Evolutionary conservation across 495 filamentous ascomycete genomes (phyloP).

Genomic region (Penicillium flavigenum): DNA sequence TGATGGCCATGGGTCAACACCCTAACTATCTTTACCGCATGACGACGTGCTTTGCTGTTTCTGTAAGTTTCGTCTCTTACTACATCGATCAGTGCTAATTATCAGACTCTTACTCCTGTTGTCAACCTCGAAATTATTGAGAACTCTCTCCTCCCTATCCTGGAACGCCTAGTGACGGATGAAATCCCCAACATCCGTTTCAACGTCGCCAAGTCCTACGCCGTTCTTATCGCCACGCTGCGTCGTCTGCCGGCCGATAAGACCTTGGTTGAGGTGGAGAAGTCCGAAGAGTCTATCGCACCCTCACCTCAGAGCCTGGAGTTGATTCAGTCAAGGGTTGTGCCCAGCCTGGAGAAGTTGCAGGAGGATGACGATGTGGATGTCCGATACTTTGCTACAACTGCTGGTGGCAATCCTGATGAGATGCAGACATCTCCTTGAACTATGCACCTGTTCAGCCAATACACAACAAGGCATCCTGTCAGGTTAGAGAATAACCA

Average conservation of each 20-base stretch:
- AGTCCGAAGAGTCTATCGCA: constrained; percentile 60
- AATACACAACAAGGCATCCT: constrained; percentile 26
- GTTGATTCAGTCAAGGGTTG: constrained; percentile 80
- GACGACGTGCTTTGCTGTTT: constrained; percentile 98
- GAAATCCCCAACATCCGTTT: constrained; percentile 99
- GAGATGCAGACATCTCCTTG: constrained; percentile 54
- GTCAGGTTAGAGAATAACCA: constrained; percentile 44
- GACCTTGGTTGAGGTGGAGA: constrained; percentile 80
- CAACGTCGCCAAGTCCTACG: constrained; percentile 98
- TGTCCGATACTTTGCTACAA: constrained; percentile 90
- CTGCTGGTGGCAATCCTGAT: constrained; percentile 54
- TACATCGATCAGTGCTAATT: constrained; percentile 30
- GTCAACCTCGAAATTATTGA: constrained; percentile 90
- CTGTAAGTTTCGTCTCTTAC: constrained; percentile 59
- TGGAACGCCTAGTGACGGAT: constrained; percentile 87
- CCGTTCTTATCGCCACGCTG: constrained; percentile 81
- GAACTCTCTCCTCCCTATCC: constrained; percentile 89
- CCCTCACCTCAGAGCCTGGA: constrained; percentile 74
- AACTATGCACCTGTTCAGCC: constrained; percentile 6
- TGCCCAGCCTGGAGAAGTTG: constrained; percentile 90
- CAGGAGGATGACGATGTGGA: constrained; percentile 97
- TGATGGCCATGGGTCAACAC: constrained; percentile 96
- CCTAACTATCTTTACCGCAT: constrained; percentile 99
- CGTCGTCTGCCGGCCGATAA: constrained; percentile 84
- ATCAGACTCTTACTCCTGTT: constrained; percentile 86